Conservation (phyloP, 768 basidiomycete genomes). For the Daedaleopsis nitida region DNA sequence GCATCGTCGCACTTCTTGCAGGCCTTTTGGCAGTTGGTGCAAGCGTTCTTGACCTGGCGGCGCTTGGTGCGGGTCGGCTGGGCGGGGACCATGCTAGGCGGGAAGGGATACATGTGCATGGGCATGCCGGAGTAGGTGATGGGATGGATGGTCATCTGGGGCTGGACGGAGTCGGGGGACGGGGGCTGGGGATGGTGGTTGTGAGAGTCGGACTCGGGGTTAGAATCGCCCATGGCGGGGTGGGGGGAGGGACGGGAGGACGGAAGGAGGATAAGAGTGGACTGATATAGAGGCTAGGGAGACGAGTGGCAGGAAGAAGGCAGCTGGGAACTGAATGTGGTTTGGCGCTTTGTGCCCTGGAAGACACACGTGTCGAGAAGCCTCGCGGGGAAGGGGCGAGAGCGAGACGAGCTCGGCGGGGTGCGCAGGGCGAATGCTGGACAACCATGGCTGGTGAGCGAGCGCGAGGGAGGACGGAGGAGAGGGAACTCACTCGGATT, state of each 20-base stretch:
- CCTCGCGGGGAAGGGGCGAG: slow-evolving; percentile 4
- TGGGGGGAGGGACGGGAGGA: slow-evolving; percentile 36
- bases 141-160: slow-evolving; percentile 54
- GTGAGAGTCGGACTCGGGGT: slow-evolving; percentile 43
- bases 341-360: slow-evolving; percentile 9
- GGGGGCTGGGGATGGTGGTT: slow-evolving; percentile 17
- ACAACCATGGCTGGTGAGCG: slow-evolving; percentile 1
- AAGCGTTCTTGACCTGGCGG: slow-evolving; percentile 88
- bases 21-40: slow-evolving; percentile 88
- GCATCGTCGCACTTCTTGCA: slow-evolving; percentile 94
- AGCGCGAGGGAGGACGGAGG: slow-evolving; percentile 5
- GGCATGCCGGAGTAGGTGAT: slow-evolving; percentile 54
- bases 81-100: slow-evolving; percentile 45
- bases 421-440: slow-evolving; percentile 7
- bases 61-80: slow-evolving; percentile 72
- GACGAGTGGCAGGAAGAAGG: slow-evolving; percentile 5
- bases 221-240: slow-evolving; percentile 42
- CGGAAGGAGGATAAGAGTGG: slow-evolving; percentile 32
- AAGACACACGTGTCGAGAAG: slow-evolving; percentile 23
- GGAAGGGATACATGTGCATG: slow-evolving; percentile 74
- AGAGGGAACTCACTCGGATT: background rate
- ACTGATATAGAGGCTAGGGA: slow-evolving; percentile 20
- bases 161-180: slow-evolving; percentile 37
- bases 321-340: slow-evolving; percentile 17
- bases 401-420: background rate